Conservation (phyloP, 2,329 filamentous ascomycete genomes). For the Triangularia verruculosa region DNA sequence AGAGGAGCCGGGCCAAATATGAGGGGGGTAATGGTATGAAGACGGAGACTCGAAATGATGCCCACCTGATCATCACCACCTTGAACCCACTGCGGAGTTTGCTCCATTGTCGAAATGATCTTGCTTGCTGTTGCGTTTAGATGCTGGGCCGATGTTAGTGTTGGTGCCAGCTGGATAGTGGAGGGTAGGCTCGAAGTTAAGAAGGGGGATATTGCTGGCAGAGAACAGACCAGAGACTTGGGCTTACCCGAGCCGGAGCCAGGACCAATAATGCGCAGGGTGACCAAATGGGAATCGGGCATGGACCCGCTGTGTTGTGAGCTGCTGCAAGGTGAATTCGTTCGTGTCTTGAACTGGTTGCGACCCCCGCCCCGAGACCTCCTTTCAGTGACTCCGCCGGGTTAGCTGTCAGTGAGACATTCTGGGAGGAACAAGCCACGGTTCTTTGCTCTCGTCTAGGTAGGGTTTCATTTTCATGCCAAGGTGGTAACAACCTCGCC, state of each 20-base stretch:
- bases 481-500: background rate
- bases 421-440: background rate
- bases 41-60: background rate
- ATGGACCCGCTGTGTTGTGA: background rate
- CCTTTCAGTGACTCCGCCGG: background rate
- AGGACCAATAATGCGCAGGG: background rate
- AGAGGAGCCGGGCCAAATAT: background rate
- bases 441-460: background rate
- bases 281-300: background rate
- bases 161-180: background rate
- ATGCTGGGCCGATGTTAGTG: background rate
- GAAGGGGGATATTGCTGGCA: background rate
- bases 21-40: background rate
- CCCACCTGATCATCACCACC: background rate
- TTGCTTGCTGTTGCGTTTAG: background rate
- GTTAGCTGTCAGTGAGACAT: background rate
- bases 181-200: background rate
- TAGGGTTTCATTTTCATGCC: too few relatives aligned
- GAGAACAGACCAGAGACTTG: background rate
- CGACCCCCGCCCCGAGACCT: background rate
- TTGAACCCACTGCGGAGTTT: background rate
- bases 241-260: background rate
- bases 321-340: background rate
- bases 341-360: background rate
- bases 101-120: background rate